Evolutionary conservation across 345 rosid species (phyloP).

Genomic region (Rhodomyrtus tomentosa): DNA sequence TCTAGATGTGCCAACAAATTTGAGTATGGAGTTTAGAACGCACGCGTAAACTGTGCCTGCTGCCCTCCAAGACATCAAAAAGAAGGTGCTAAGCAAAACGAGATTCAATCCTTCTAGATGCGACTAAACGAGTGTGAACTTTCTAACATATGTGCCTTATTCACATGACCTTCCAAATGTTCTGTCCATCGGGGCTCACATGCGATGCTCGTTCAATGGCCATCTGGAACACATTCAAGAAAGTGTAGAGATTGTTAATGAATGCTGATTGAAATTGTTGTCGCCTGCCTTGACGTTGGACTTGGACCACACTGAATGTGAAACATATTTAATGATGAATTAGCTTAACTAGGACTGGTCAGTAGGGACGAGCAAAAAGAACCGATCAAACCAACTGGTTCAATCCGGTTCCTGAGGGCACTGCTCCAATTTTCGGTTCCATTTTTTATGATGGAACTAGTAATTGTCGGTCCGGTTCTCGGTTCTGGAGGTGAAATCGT

Average conservation of each 20-base stretch:
- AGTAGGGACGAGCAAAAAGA: too few relatives aligned
- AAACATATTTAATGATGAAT: background rate
- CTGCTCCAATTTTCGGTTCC: too few relatives aligned
- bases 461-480: too few relatives aligned
- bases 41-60: background rate
- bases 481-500: too few relatives aligned
- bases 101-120: background rate
- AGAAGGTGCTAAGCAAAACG: background rate
- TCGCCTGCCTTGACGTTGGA: background rate
- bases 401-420: accelerated
- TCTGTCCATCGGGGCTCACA: background rate
- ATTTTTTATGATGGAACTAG: too few relatives aligned
- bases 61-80: background rate
- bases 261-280: background rate
- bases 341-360: background rate
- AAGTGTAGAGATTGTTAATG: background rate
- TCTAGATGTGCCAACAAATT: background rate
- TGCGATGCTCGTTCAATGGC: background rate
- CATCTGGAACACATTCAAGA: background rate
- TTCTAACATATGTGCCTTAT: background rate
- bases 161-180: background rate
- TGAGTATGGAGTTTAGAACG: background rate
- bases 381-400: too few relatives aligned
- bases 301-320: background rate
- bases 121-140: background rate